Evolutionary conservation across 139 green algal species (phyloP).

Genomic region (Chlorella sp.): DNA sequence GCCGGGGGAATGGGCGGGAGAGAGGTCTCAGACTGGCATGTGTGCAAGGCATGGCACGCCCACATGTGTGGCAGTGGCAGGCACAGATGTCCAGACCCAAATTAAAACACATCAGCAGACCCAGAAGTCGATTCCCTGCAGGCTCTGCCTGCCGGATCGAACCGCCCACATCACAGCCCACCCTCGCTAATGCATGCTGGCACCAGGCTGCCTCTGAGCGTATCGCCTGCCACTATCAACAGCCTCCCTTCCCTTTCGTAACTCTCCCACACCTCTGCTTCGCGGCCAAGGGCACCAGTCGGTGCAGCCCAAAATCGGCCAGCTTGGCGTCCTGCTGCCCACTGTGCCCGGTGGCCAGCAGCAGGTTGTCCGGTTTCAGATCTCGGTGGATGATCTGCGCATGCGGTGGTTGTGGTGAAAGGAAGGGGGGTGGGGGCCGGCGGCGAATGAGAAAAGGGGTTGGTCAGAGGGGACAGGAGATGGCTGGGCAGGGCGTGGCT

Average conservation of each 20-base stretch:
- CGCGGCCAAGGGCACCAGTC: neutral
- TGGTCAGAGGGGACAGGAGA: too few species aligned
- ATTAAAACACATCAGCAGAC: too few species aligned
- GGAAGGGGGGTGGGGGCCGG: too few species aligned
- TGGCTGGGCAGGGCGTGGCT: neutral
- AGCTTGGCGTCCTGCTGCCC: neutral
- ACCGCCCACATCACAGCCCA: too few species aligned
- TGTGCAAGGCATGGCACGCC: too few species aligned
- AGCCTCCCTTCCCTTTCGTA: too few species aligned
- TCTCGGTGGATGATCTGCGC: conserved; percentile 7
- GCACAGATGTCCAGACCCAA: neutral
- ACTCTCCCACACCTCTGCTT: neutral
- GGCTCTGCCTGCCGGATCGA: too few species aligned
- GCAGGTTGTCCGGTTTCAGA: conserved; percentile 5
- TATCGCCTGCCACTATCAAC: neutral
- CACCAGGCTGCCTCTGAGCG: neutral
- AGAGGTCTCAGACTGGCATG: too few species aligned
- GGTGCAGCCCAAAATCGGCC: conserved; percentile 14
- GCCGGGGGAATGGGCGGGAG: too few species aligned
- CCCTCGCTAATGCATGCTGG: too few species aligned
- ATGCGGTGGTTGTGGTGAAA: too few species aligned
- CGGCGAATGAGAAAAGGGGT: neutral
- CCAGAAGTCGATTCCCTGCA: too few species aligned
- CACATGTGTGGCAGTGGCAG: neutral
- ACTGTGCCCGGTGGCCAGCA: neutral